Evolutionary conservation across 1,284 basidiomycete genomes (phyloP), one percentile per base, ranked within the genome.

Genomic region (Phellinidium pouzarii): DNA sequence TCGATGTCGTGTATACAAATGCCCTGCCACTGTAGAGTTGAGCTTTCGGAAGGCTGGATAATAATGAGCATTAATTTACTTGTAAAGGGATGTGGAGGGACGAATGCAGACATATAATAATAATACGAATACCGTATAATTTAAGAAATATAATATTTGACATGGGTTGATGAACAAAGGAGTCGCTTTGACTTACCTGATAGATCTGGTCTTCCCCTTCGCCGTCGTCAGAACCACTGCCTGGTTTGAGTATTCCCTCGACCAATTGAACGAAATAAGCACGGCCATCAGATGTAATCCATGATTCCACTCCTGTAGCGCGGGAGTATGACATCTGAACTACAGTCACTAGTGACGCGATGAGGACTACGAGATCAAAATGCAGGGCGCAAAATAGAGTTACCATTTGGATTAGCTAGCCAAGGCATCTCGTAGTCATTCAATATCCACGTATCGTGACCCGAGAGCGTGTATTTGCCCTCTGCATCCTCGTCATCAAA

Each of bases 231-330:
- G 50, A 37, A 12, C 25, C 20, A 27, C 44, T 44, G 38, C 22
- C 37, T 22, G 37, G 6, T 8, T 36, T 40, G 11, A 31, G 57
- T 50, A 27, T 17, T 48, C 20, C 38, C 68, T 78, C 77, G 34
- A 69, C 70, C 17, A 88, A 69, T 54, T 79, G 79, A 4, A 88
- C 87, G 56, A 90, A 78, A 62, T 91, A 91, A 12, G 77, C 86
- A 58, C 87, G 70, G 37, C 87, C 87, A 58, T 91, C 87, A 2
- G 87, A 88, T 1, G 87, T 87, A 44, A 88, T 77, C 87, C 88
- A 91, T 0, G 80, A 80, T 65, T 91, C 88, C 11, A 82, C 76
- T 19, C 78, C 79, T 29, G 78, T 77, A 4, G 71, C 62, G 44
- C 77, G 74, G 47, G 79, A 79, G 59, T 80, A 71, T 26, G 74